Evolutionary conservation across 345 rosid species (phyloP), one percentile per base, ranked within the genome.

Genomic region (Dimocarpus longan): DNA sequence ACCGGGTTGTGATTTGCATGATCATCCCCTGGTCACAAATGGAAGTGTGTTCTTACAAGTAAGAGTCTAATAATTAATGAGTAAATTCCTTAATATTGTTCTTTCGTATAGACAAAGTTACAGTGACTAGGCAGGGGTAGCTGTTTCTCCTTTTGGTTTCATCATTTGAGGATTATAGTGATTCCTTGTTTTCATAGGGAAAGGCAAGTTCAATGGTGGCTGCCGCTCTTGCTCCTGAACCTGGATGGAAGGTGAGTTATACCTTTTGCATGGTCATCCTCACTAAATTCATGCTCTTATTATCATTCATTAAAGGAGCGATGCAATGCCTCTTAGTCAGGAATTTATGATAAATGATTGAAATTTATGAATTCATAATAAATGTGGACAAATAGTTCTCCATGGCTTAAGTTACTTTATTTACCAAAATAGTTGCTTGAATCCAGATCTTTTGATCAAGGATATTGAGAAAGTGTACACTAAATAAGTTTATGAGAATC

Each of bases 141-240:
- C 13, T n/a, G 44, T 65, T 64, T 50, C 52, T 64, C 18, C 0
- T 9, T 5, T 43, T 78, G 66, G 11, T 11, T 13, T 48, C 37
- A 76, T 22, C 80, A 62, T 28, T 52, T 13, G 57, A 26, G 22
- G 54, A 56, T 32, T 66, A 64, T 66, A 16, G 52, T 73, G 75
- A 71, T 43, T 28, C 73, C 68, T 60, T 24, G 3, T 70, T 75
- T 48, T 76, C 67, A 54, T 79, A 95, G 99, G 99, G 99, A 57
- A 95, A 92, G 82, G 98, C 95, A 85, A 95, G 99, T 84, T 89
- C 96, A 68, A 91, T 95, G 99, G 98, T 90, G 74, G 98, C 97
- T 67, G 89, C 93, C 26, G 90, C 89, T 68, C 94, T 95, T 70
- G 84, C 64, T 87, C 99, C 99, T 39, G 80, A 90, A 79, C 89